These are phyloP conservation scores for Sugiyamaella xylanicola DNA, from an alignment of 1,139 yeast species.

Conservation along the genomic window DNA sequence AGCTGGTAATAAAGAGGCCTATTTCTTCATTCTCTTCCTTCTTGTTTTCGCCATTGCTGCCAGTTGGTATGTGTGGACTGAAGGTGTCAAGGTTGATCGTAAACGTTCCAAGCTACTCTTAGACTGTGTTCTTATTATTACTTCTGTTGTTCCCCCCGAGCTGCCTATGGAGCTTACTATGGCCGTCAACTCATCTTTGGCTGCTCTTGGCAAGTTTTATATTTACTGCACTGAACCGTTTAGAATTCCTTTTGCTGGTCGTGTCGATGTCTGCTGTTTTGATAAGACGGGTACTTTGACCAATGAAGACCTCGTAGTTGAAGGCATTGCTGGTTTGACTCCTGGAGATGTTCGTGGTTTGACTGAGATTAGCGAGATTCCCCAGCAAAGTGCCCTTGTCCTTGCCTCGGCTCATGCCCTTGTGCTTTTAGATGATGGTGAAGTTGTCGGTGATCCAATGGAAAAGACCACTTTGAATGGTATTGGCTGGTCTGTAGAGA, in stretches of 20 bases:
- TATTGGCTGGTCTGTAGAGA: conserved; percentile 81
- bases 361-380: conserved; percentile 58
- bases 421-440: conserved; percentile 92
- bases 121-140: conserved; percentile 92
- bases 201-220: conserved; percentile 82
- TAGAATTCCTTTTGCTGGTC: conserved; percentile 96
- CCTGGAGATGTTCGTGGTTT: conserved; percentile 55
- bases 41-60: conserved; percentile 93
- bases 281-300: conserved; percentile 98
- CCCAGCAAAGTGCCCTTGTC: conserved; percentile 68
- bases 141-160: conserved; percentile 99
- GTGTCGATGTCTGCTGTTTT: conserved; percentile 97
- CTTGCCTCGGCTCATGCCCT: conserved; percentile 97
- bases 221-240: conserved; percentile 98
- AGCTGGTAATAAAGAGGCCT: conserved; percentile 93
- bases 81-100: conserved; percentile 95
- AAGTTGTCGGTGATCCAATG: conserved; percentile 98
- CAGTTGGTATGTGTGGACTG: conserved; percentile 97
- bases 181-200: conserved; percentile 93
- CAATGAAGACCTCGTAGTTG: conserved; percentile 94
- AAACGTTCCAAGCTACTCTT: conserved; percentile 88
- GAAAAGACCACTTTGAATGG: conserved; percentile 94
- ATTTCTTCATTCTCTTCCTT: conserved; percentile 86
- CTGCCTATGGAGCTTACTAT: conserved; percentile 98
- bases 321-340: conserved; percentile 86